phyloP scores from a whole-genome alignment of 805 yeast species.

The Metschnikowia continentalis region DNA sequence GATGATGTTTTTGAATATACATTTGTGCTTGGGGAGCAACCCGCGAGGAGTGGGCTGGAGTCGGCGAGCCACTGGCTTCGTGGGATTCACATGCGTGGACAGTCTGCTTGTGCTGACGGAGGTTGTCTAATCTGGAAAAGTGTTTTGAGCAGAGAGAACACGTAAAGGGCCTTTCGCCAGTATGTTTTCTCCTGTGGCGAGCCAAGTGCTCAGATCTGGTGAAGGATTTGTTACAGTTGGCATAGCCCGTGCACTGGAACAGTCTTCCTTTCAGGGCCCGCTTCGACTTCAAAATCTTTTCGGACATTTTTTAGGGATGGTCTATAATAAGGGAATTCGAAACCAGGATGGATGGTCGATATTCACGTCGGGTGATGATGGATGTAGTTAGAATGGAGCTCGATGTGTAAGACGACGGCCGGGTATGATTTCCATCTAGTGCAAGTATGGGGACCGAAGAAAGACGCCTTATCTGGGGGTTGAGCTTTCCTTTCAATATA shows the following conservation, averaged over 20 bases:
- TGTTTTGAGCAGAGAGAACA: slow-evolving; percentile 78
- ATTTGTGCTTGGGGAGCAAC: not conserved
- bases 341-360: not conserved
- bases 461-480: not conserved
- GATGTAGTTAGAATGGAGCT: not conserved
- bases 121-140: slow-evolving; percentile 80
- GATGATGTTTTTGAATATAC: slow-evolving; percentile 1
- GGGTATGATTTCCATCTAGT: not conserved
- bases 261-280: slow-evolving; percentile 52
- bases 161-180: slow-evolving; percentile 90
- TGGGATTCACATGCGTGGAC: slow-evolving; percentile 43
- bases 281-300: slow-evolving; percentile 25
- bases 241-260: slow-evolving; percentile 82
- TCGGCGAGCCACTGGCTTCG: slow-evolving; percentile 5
- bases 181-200: slow-evolving; percentile 86
- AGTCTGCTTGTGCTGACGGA: slow-evolving; percentile 88
- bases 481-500: not conserved
- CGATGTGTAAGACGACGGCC: not conserved
- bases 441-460: not conserved
- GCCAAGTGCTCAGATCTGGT: slow-evolving; percentile 91
- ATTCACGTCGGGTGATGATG: not conserved
- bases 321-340: not conserved
- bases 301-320: not conserved
- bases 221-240: slow-evolving; percentile 83
- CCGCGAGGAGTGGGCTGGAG: not conserved